A percentile compares a stretch with the other conserved stretches of the same genome.
Evolutionary conservation across 129 eudicot genomes (phyloP).

Genomic region (Saussurea involucrata): DNA sequence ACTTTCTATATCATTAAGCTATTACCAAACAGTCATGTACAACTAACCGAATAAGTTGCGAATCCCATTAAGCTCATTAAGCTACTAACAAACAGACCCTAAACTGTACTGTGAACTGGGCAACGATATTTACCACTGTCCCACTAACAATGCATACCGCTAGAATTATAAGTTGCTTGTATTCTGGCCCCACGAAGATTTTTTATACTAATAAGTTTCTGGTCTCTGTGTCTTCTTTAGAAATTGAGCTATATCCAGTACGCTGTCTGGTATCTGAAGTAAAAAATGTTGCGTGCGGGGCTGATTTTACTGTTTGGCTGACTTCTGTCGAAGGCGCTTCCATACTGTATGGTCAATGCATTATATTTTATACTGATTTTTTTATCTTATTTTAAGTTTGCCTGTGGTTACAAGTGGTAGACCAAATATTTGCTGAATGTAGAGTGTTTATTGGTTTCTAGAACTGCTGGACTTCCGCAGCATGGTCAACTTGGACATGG

Average conservation of each 20-base stretch:
- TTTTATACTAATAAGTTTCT: neutral
- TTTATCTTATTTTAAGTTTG: neutral
- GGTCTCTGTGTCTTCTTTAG: conserved; percentile 32
- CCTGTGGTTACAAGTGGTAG: neutral
- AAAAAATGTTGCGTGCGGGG: conserved; percentile 67
- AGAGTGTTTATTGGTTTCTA: neutral
- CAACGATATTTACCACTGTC: neutral
- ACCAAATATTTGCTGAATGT: conserved; percentile 2
- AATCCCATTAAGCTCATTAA: no score
- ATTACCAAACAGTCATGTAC: no score
- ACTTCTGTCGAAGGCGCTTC: conserved; percentile 81
- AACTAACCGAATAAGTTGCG: no score
- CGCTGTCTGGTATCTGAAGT: conserved; percentile 78
- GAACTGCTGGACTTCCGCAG: conserved; percentile 99
- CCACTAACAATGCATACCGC: neutral
- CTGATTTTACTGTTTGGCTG: conserved; percentile 90
- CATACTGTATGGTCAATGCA: conserved; percentile 63
- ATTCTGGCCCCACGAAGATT: neutral
- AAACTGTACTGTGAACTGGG: no score
- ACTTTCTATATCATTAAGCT: no score
- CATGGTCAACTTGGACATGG: conserved; percentile 99
- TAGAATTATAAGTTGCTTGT: neutral
- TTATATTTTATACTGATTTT: neutral
- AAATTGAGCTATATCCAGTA: conserved; percentile 71
- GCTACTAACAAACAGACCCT: no score